phyloP scores from a whole-genome alignment of 2,329 filamentous ascomycete genomes.

The Trichoderma atrobrunneum region DNA sequence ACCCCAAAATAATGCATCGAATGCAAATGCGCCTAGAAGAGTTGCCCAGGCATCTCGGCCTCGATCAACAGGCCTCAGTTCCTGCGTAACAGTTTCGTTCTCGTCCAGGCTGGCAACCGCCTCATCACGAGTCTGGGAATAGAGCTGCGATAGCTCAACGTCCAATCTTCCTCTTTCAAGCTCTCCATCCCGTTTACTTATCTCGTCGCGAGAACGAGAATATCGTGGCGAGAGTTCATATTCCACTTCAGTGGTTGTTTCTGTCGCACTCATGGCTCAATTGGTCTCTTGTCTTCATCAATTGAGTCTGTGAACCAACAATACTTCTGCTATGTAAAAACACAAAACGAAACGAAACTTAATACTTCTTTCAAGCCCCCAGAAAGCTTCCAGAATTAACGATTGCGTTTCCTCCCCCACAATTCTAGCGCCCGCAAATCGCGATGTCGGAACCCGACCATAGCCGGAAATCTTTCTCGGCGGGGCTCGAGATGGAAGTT shows the following conservation, averaged over 20 bases:
- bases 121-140: background rate
- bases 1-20: slow-evolving; percentile 27
- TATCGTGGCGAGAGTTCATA: background rate
- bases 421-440: background rate
- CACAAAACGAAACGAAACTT: background rate
- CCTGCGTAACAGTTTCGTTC: background rate
- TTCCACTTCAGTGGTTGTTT: background rate
- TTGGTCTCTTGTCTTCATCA: background rate
- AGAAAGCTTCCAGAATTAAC: background rate
- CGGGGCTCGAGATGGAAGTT: background rate
- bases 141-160: background rate
- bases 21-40: slow-evolving; percentile 25
- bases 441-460: slow-evolving; percentile 3
- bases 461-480: background rate
- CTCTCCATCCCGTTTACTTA: background rate
- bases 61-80: slow-evolving; percentile 26
- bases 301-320: background rate
- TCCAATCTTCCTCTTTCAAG: background rate
- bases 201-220: background rate
- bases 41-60: slow-evolving; percentile 26
- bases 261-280: slow-evolving; percentile 2
- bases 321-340: background rate
- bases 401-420: background rate
- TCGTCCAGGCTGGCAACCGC: background rate
- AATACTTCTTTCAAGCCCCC: background rate